Evolutionary conservation across 495 filamentous ascomycete species (phyloP).

Genomic region (Annulohypoxylon bovei): DNA sequence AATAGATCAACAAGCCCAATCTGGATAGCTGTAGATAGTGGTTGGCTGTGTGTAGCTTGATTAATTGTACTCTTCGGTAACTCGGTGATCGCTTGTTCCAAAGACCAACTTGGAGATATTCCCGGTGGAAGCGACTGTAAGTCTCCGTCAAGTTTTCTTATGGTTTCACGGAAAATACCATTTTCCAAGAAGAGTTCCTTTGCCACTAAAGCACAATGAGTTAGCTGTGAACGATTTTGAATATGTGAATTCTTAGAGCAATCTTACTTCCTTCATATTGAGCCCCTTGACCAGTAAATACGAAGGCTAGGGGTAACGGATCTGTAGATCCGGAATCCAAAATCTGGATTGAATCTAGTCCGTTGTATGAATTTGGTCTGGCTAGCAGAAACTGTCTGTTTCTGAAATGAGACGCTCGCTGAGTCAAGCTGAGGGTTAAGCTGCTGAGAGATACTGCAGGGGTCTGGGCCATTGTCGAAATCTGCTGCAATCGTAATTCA

Average conservation of each 20-base stretch:
- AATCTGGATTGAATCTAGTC: background rate
- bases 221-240: background rate
- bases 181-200: slow-evolving; percentile 3
- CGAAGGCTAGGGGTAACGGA: slow-evolving; percentile 18
- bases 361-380: background rate
- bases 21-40: slow-evolving; percentile 62
- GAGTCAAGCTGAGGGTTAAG: slow-evolving; percentile 44
- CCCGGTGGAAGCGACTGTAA: slow-evolving; percentile 29
- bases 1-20: slow-evolving; percentile 63
- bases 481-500: slow-evolving; percentile 4
- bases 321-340: slow-evolving; percentile 23
- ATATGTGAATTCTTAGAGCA: too few species aligned
- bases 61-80: slow-evolving; percentile 16
- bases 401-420: slow-evolving; percentile 26
- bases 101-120: slow-evolving; percentile 30
- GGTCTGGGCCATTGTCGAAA: background rate
- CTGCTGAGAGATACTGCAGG: slow-evolving; percentile 19
- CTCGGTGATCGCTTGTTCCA: slow-evolving; percentile 15
- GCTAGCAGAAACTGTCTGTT: slow-evolving; percentile 34
- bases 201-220: background rate
- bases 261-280: slow-evolving; percentile 49
- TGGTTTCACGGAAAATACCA: slow-evolving; percentile 41
- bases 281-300: slow-evolving; percentile 58
- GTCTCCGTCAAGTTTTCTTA: slow-evolving; percentile 46
- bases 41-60: slow-evolving; percentile 51